These are phyloP conservation scores for Ilex paraguariensis DNA, from an alignment of 305 asterid species.

Conservation along the genomic window DNA sequence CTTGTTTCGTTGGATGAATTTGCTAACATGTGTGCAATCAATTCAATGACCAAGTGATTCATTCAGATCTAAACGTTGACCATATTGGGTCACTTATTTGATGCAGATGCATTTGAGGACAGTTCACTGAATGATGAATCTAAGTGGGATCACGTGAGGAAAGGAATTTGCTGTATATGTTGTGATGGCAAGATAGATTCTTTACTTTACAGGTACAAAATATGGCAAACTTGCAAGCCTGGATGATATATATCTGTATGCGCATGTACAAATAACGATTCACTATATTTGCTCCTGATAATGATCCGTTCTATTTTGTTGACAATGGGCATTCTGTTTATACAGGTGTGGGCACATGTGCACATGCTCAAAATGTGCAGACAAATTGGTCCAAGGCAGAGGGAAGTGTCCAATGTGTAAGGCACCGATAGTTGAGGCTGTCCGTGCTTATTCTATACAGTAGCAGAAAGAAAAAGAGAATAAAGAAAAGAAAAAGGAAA, in stretches of 20 bases:
- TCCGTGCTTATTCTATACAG: slow-evolving; percentile 63
- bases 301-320: neutral
- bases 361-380: slow-evolving; percentile 78
- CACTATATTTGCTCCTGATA: no score
- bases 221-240: neutral
- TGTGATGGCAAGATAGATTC: slow-evolving; percentile 51
- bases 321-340: neutral
- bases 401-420: slow-evolving; percentile 87
- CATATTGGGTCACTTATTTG: slow-evolving; percentile 4
- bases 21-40: neutral
- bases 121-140: slow-evolving; percentile 33
- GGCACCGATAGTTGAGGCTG: slow-evolving; percentile 74
- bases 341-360: slow-evolving; percentile 97
- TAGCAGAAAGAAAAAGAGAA: slow-evolving; percentile 14
- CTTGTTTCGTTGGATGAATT: neutral
- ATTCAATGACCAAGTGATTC: no score
- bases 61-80: slow-evolving; percentile 7
- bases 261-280: neutral
- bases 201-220: slow-evolving; percentile 61
- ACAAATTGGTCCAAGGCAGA: slow-evolving; percentile 34
- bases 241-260: neutral
- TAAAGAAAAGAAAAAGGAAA: slow-evolving; percentile 7
- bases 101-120: slow-evolving; percentile 33
- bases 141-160: slow-evolving; percentile 57
- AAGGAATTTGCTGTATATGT: slow-evolving; percentile 80